Base-by-base conservation (phyloP, 176 grass and related monocot genomes). In the Avena insularis region DNA sequence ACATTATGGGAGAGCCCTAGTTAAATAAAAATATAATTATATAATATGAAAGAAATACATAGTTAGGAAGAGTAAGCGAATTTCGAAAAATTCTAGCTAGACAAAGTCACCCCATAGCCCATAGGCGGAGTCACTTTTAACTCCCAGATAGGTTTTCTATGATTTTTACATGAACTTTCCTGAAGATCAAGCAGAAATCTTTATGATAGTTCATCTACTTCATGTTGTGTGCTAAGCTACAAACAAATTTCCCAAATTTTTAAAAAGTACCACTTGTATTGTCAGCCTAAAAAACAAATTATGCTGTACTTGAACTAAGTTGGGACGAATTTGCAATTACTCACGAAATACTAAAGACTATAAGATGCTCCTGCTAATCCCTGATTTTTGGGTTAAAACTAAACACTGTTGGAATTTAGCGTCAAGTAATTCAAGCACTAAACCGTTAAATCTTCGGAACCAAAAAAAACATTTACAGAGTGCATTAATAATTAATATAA, bases 111-210 rank as follows among this genome's bases (percentile, higher is more conserved):
- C 33, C 33, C 33, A 35, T 35, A 35, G 33, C 33, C 33, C 33
- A 35, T 35, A 35, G 33, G 33, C 0, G 33, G 33, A 35, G 33
- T 35, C 33, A 35, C 33, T 35, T 35, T 35, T 35, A 35, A 35
- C 33, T 35, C 0, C 33, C 33, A 35, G 33, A 50, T 55, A 77
- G 0, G 49, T 33, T 33, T 31, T 55, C 14, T 76, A 4, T 33
- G 8, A 55, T 77, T 35, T 35, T 35, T 35, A 35, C 33, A 35
- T 0, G 50, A 55, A 33, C 19, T 54, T 19, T 86, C 45, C 49
- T 48, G 61, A 54, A 87, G 49, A 27, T 19, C 59, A 89, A 40
- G 68, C 8, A 80, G 12, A 87, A 66, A 16, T 35, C 27, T 75
- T 86, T 8, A 59, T 81, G 16, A 54, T 35, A 35, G 33, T 46